Evolutionary conservation across 306 rosid genomes (phyloP), one percentile per base, ranked within the genome.

Genomic region (Lablab purpureus): DNA sequence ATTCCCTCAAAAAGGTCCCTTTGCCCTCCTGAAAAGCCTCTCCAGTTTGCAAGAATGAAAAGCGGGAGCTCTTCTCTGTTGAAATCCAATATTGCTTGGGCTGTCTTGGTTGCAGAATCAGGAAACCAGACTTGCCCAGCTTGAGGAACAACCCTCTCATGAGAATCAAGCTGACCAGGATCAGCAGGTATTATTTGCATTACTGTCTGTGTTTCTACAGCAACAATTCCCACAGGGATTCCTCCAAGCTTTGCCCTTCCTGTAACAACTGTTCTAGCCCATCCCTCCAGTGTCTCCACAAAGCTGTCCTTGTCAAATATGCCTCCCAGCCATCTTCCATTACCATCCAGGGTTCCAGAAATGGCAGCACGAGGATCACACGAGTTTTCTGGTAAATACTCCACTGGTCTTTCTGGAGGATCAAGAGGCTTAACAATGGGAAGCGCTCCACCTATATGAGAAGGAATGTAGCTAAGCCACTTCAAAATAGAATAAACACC

Each of bases 161-260:
- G 94, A 70, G 99, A 95, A 88, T 95, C 99, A 64, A 92, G 97
- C 83, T 95, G 99, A 74, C 99, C 99, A 4, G 99, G 99, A 89
- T 95, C 99, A 67, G 99, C 99, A 68, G 99, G 99, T 71, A 95
- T 95, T 71, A 93, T 87, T 89, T 95, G 99, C 99, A 90, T 95
- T 71, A 93, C 93, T 4, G 99, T 95, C 82, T 95, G 99, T 10
- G 99, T 95, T 86, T 92, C 99, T 17, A 95, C 99, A 21, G 98
- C 98, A 68, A 92, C 95, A 56, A 95, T 83, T 79, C 99, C 99
- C 58, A 93, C 93, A 52, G 99, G 99, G 75, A 95, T 93, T 71
- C 99, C 99, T 84, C 99, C 99, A 78, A 95, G 98, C 83, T 93
- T 95, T n/a, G 97, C 98, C 82, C 99, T 90, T 84, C 99, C 99